Conservation (phyloP, 768 basidiomycete genomes). For the Erythrobasidium yunnanense region DNA sequence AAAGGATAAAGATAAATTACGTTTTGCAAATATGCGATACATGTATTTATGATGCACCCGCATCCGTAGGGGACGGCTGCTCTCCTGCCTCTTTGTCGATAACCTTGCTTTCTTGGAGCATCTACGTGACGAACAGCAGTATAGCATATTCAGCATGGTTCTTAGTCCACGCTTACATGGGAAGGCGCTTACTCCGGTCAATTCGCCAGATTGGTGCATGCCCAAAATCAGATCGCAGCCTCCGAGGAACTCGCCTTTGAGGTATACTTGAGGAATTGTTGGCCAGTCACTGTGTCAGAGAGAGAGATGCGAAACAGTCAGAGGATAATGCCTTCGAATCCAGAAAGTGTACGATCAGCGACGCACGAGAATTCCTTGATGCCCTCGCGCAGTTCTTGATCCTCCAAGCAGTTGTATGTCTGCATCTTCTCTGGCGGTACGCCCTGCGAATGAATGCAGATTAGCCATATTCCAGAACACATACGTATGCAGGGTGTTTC, state of each 20-base stretch:
- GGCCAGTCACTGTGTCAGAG: slow-evolving; percentile 71
- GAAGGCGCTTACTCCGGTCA: slow-evolving; percentile 53
- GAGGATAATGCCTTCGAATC: no score
- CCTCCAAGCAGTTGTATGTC: slow-evolving; percentile 82
- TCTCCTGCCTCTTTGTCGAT: background rate
- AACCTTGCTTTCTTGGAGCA: slow-evolving; percentile 14
- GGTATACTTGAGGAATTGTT: slow-evolving; percentile 88
- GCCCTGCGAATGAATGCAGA: slow-evolving; percentile 53
- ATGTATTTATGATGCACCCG: slow-evolving; percentile 16
- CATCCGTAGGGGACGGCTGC: slow-evolving; percentile 12
- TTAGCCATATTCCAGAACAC: background rate
- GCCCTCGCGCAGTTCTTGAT: slow-evolving; percentile 64
- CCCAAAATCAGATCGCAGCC: slow-evolving; percentile 88
- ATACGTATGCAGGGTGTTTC: background rate
- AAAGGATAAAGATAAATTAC: no score
- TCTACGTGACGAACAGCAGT: background rate
- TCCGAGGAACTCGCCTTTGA: slow-evolving; percentile 89
- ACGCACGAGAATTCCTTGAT: slow-evolving; percentile 97
- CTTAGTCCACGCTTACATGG: no score
- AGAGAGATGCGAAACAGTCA: background rate
- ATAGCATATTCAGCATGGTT: no score
- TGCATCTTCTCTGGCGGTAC: slow-evolving; percentile 69
- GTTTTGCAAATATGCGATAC: background rate
- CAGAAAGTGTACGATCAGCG: no score
- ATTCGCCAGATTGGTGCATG: slow-evolving; percentile 94